Evolutionary conservation across 768 basidiomycete genomes (phyloP).

Genomic region (Lyophyllum decastes): DNA sequence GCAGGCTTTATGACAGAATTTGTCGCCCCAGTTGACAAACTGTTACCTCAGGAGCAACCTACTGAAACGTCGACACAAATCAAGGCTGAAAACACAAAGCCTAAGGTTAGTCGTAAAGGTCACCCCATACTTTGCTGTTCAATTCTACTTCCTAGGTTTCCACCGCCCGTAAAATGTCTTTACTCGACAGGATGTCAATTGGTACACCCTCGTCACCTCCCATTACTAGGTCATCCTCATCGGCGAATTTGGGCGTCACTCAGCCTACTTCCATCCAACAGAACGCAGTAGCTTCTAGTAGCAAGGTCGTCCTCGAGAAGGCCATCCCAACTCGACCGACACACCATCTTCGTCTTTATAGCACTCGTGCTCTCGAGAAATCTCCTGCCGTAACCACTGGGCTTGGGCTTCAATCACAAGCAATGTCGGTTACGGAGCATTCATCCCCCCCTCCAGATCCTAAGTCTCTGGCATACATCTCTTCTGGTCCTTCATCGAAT

Average conservation of each 20-base stretch:
- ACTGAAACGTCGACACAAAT: background rate
- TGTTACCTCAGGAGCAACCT: background rate
- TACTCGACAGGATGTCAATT: background rate
- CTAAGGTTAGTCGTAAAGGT: slow-evolving; percentile 8
- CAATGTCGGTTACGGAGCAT: background rate
- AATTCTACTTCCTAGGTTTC: background rate
- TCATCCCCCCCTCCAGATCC: slow-evolving; percentile 35
- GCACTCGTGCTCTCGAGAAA: slow-evolving; percentile 23
- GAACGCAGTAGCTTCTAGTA: slow-evolving; percentile 39
- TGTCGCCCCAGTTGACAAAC: slow-evolving; percentile 19
- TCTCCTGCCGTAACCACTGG: slow-evolving; percentile 6
- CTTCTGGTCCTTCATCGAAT: slow-evolving; percentile 48
- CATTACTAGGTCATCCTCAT: background rate
- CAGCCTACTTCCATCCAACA: background rate
- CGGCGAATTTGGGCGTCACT: background rate
- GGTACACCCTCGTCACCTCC: background rate
- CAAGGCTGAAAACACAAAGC: background rate
- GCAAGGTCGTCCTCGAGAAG: slow-evolving; percentile 27
- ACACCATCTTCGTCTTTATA: slow-evolving; percentile 10
- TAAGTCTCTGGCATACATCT: slow-evolving; percentile 38
- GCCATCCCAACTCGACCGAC: slow-evolving; percentile 7
- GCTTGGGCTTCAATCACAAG: background rate
- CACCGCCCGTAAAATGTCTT: background rate
- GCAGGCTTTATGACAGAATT: slow-evolving; percentile 52
- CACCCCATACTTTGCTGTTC: background rate